Evolutionary conservation across 805 yeast species (phyloP).

Genomic region (Metschnikowia picachoensis): DNA sequence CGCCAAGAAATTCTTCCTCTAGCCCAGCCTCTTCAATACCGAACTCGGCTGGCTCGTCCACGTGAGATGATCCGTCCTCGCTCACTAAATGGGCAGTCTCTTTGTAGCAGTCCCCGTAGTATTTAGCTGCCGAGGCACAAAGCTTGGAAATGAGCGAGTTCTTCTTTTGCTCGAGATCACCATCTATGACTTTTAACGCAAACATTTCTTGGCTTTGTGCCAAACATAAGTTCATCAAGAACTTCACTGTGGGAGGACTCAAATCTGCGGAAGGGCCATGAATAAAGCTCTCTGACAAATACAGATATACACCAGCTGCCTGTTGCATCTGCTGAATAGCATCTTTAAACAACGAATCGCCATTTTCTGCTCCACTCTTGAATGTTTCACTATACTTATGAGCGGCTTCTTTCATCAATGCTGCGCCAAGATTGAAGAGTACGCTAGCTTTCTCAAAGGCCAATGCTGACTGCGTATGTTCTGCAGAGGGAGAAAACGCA

Average conservation of each 20-base stretch:
- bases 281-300: conserved; percentile 72
- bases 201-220: conserved; percentile 92
- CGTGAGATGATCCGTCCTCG: conserved; percentile 11
- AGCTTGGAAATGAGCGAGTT: conserved; percentile 73
- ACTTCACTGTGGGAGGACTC: conserved; percentile 60
- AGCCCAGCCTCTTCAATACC: conserved; percentile 24
- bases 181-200: conserved; percentile 53
- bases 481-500: conserved; percentile 48
- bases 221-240: conserved; percentile 61
- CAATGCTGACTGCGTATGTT: conserved; percentile 67
- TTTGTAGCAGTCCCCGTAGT: conserved; percentile 51
- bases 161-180: conserved; percentile 48
- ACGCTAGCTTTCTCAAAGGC: conserved; percentile 89
- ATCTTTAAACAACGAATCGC: conserved; percentile 48
- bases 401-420: conserved; percentile 49
- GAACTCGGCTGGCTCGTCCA: conserved; percentile 13
- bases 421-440: conserved; percentile 72
- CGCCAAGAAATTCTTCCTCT: conserved; percentile 22
- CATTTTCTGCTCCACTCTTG: conserved; percentile 22
- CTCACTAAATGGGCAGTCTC: conserved; percentile 29
- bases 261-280: conserved; percentile 87
- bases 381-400: conserved; percentile 27
- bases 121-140: conserved; percentile 55
- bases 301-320: conserved; percentile 74
- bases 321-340: conserved; percentile 62